Base-by-base conservation (phyloP, 2,329 filamentous ascomycete genomes). In the Apiospora koreana region DNA sequence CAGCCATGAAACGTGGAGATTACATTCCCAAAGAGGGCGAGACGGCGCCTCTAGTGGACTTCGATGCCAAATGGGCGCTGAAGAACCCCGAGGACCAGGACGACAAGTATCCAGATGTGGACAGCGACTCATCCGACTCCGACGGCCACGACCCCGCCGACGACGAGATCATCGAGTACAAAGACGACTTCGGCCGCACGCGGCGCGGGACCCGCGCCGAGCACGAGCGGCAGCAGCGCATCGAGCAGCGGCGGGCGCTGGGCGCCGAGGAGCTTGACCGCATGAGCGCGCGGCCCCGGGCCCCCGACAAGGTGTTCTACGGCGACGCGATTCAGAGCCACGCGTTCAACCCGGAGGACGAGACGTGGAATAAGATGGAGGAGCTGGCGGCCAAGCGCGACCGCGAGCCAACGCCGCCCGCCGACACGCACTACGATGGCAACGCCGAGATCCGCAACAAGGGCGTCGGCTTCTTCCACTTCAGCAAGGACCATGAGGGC, bases 1-100 rank as follows among this genome's bases (percentile, higher is more conserved):
- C 93, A 8, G 93, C 93, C 46, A 92, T 99, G 89, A 97, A 97
- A 81, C 88, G 93, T 43, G 95, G 95, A n/a, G 92, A 97, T 77
- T 91, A 93, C 80, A 84, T 93, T n/a, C 85, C 88, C 21, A 87
- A 87, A 69, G 88, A 93, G 74, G 88, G 91, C 77, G 84, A 89
- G 75, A 84, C 88, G 54, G 89, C 91, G 75, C 87, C 88, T 31
- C 87, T 97, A 35, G 92, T 99, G 2, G 95, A 99, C 82, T 99
- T 99, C 80, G 96, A 98, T 81, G 87, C 92, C 72, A 99, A 98
- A 83, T 98, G 96, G 95, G 94, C 92, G 0, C 93, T 97, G 78
- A 83, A 84, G 31, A 84, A 90, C 69, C 92, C 92, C 73, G 89
- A 75, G 3, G 75, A 80, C 69, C 69, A 74, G 65, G 78, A 80